These are phyloP conservation scores for Mortierella sp. DNA, from an alignment of 371 early-diverging fungal genomes.

Conservation along the genomic window DNA sequence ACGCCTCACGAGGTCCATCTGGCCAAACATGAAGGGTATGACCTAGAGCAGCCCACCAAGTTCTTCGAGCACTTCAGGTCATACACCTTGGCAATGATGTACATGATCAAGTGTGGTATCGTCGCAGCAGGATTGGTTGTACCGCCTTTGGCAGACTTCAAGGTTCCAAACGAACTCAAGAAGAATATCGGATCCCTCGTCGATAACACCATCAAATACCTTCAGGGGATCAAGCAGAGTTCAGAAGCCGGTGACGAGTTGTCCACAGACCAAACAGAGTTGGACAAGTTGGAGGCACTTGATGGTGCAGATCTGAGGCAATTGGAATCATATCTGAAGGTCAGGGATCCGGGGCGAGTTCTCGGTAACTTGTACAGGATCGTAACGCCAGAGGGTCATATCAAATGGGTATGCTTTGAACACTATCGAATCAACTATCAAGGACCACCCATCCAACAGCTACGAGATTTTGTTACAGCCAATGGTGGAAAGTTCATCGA, in stretches of 20 bases:
- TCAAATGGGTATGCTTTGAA: constrained; percentile 9
- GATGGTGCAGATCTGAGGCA: constrained; percentile 21
- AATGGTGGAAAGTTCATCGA: no score
- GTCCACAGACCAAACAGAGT: not conserved
- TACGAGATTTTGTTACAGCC: no score
- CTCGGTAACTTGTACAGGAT: constrained; percentile 4
- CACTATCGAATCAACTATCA: not conserved
- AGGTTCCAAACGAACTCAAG: not conserved
- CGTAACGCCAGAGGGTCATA: not conserved
- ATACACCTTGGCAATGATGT: constrained; percentile 8
- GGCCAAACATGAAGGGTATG: constrained; percentile 19
- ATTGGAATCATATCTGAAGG: not conserved
- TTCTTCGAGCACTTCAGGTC: constrained; percentile 15
- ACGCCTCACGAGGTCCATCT: constrained; percentile 20
- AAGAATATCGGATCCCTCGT: not conserved
- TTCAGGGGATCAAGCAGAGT: not conserved
- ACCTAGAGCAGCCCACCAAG: constrained; percentile 5
- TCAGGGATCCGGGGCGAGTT: not conserved
- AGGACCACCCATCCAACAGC: not conserved
- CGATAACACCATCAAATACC: constrained; percentile 7
- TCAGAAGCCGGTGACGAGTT: not conserved
- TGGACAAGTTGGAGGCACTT: constrained; percentile 10
- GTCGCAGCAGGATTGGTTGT: constrained; percentile 11
- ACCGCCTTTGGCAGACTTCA: not conserved
- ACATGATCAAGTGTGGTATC: constrained; percentile 17